Evolutionary conservation across 768 basidiomycete species (phyloP).

Genomic region (Mycena sanguinolenta): DNA sequence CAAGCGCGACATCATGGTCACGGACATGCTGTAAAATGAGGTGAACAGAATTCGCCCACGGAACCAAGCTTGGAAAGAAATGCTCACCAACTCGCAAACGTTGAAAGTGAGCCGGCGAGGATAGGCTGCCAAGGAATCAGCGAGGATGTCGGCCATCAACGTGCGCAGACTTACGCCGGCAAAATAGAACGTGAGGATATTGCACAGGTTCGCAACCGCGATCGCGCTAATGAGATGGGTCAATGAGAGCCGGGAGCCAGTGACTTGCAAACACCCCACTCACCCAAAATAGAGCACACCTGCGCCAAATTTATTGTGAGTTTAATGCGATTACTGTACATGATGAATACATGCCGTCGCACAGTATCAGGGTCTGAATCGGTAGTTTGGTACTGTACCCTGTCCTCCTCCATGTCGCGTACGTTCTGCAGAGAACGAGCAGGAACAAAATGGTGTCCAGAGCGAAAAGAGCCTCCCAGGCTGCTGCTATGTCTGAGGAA

Average conservation of each 20-base stretch:
- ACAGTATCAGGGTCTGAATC: slow-evolving; percentile 2
- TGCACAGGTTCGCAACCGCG: slow-evolving; percentile 9
- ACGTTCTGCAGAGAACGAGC: slow-evolving; percentile 33
- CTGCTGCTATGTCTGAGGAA: neutral
- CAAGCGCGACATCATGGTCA: slow-evolving; percentile 9
- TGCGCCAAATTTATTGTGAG: neutral
- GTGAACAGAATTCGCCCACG: neutral
- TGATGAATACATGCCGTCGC: slow-evolving; percentile 8
- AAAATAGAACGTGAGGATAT: slow-evolving; percentile 11
- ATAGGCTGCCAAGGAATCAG: neutral
- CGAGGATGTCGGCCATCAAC: neutral
- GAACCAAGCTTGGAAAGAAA: too few species aligned
- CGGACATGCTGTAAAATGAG: slow-evolving; percentile 8
- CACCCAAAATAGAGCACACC: slow-evolving; percentile 22
- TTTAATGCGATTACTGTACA: neutral
- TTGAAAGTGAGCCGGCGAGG: slow-evolving; percentile 16
- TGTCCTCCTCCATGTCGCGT: neutral
- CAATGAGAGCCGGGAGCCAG: neutral
- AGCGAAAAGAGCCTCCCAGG: slow-evolving; percentile 10
- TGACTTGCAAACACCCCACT: neutral
- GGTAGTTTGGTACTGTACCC: neutral
- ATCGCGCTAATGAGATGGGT: neutral
- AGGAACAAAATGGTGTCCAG: slow-evolving; percentile 5
- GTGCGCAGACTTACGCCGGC: neutral
- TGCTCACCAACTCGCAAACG: slow-evolving; percentile 20